Conservation (phyloP, 495 filamentous ascomycete species). For the Hypoxylon subgilvum region DNA sequence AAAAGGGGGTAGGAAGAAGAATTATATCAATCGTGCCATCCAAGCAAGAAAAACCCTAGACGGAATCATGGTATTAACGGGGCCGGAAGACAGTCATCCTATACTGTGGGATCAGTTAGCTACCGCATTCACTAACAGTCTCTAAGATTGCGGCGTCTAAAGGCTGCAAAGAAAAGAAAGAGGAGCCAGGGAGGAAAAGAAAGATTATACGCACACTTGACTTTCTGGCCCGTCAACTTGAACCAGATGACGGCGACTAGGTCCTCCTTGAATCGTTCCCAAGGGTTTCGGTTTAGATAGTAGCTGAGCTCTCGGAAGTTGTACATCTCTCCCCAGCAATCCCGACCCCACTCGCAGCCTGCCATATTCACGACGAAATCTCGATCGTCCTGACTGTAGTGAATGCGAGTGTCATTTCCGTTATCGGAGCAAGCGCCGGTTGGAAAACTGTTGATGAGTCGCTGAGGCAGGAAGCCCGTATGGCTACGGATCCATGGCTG, state of each 20-base stretch:
- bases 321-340: slow-evolving; percentile 98
- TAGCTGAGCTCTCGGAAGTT: slow-evolving; percentile 88
- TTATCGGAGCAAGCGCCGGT: slow-evolving; percentile 82
- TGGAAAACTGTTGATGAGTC: slow-evolving; percentile 93
- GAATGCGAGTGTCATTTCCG: slow-evolving; percentile 72
- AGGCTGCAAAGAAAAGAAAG: neutral
- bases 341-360: slow-evolving; percentile 92
- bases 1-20: slow-evolving; percentile 8
- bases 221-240: slow-evolving; percentile 61
- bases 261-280: slow-evolving; percentile 74
- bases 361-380: slow-evolving; percentile 99
- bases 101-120: slow-evolving; percentile 32
- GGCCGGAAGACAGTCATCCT: slow-evolving; percentile 23
- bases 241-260: slow-evolving; percentile 58
- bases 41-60: slow-evolving; percentile 6
- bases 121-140: neutral
- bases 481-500: slow-evolving; percentile 93
- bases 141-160: too few relatives aligned
- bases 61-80: slow-evolving; percentile 10
- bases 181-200: neutral
- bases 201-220: slow-evolving; percentile 49
- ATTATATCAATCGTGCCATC: slow-evolving; percentile 6
- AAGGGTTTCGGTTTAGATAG: slow-evolving; percentile 77
- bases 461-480: slow-evolving; percentile 88
- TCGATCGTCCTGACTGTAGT: slow-evolving; percentile 82